These are phyloP conservation scores for Fusarium abutilonis DNA, from an alignment of 2,329 filamentous ascomycete genomes.

Conservation along the genomic window DNA sequence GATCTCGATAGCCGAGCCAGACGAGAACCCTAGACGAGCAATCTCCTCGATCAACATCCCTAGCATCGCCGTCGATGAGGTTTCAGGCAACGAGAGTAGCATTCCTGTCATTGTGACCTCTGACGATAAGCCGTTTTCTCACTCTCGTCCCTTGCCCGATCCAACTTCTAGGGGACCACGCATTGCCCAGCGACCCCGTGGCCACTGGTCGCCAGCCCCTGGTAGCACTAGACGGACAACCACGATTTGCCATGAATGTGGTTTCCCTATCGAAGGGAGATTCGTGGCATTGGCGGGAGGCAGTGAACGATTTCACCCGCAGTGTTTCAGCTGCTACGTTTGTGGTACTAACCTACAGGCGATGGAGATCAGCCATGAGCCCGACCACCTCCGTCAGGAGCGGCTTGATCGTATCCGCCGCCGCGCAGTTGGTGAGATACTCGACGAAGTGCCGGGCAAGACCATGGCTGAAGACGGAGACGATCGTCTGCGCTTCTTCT, in stretches of 20 bases:
- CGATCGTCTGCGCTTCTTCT: constrained; percentile 84
- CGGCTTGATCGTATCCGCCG: constrained; percentile 78
- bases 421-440: constrained; percentile 65
- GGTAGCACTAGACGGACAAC: constrained; percentile 62
- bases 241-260: constrained; percentile 85
- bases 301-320: constrained; percentile 83
- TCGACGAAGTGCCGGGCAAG: constrained; percentile 70
- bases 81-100: constrained; percentile 43
- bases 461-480: constrained; percentile 78
- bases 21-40: constrained; percentile 35
- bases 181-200: constrained; percentile 54
- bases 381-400: constrained; percentile 73
- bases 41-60: constrained; percentile 59
- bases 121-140: constrained; percentile 48
- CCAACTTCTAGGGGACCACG: constrained; percentile 53
- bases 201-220: constrained; percentile 69
- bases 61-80: constrained; percentile 57
- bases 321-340: constrained; percentile 89
- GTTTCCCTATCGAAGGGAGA: constrained; percentile 85
- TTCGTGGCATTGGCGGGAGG: constrained; percentile 84
- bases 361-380: constrained; percentile 95
- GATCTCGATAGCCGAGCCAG: constrained; percentile 50
- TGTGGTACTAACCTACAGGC: constrained; percentile 91
- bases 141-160: constrained; percentile 55
- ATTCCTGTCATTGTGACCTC: constrained; percentile 61